A percentile compares a stretch with the other conserved stretches of the same genome.
These are phyloP conservation scores for Buxus sempervirens DNA, from an alignment of 164 flowering plant genomes.

Conservation along the genomic window DNA sequence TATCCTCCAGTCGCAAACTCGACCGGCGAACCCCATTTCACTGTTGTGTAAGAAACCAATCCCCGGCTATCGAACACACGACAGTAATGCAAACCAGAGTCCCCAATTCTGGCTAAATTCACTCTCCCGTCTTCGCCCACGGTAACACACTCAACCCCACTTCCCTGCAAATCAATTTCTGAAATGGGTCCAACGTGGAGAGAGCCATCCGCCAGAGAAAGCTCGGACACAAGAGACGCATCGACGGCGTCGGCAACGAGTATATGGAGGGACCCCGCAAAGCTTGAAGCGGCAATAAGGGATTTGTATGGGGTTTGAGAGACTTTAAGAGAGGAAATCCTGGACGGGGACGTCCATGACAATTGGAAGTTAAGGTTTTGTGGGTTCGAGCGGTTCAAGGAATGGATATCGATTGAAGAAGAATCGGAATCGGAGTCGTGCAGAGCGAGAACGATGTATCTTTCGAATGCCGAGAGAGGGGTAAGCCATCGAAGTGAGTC, in stretches of 20 bases:
- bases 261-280: slow-evolving; percentile 54
- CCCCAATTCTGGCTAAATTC: slow-evolving; percentile 50
- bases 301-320: slow-evolving; percentile 38
- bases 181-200: slow-evolving; percentile 54
- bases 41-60: slow-evolving; percentile 65
- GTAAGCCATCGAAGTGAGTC: slow-evolving; percentile 79
- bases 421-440: slow-evolving; percentile 48
- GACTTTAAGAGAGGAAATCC: slow-evolving; percentile 56
- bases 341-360: slow-evolving; percentile 36
- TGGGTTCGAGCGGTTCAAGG: slow-evolving; percentile 29
- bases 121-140: slow-evolving; percentile 87
- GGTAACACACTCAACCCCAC: slow-evolving; percentile 54
- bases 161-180: slow-evolving; percentile 51
- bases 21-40: slow-evolving; percentile 72
- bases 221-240: slow-evolving; percentile 29
- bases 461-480: slow-evolving; percentile 51
- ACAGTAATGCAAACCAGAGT: slow-evolving; percentile 23
- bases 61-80: slow-evolving; percentile 67
- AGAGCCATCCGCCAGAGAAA: slow-evolving; percentile 31
- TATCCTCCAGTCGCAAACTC: slow-evolving; percentile 88
- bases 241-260: slow-evolving; percentile 30
- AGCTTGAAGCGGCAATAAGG: slow-evolving; percentile 63
- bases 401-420: slow-evolving; percentile 55
- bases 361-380: slow-evolving; percentile 32
- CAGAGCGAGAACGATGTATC: slow-evolving; percentile 41